These are phyloP conservation scores for Podospora comata DNA, from an alignment of 495 filamentous ascomycete genomes.

Conservation along the genomic window DNA sequence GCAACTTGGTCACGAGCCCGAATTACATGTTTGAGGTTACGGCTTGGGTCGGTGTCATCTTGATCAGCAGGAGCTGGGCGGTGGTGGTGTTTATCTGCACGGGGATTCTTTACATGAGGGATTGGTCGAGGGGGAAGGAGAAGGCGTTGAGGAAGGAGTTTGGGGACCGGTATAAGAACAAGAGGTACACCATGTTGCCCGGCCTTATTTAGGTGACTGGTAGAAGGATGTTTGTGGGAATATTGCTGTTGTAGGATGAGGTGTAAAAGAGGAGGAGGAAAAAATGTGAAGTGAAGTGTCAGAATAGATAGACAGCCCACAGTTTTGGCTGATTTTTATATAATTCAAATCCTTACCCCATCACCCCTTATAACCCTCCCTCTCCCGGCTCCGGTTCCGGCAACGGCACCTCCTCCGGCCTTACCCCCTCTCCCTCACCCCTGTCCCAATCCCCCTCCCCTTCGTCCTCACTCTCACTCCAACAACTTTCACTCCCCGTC, in stretches of 20 bases:
- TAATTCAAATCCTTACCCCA: neutral
- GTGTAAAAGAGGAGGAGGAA: too few relatives aligned
- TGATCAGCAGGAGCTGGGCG: conserved; percentile 72
- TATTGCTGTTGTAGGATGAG: neutral
- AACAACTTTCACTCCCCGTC: neutral
- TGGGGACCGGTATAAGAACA: conserved; percentile 83
- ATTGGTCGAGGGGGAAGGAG: conserved; percentile 93
- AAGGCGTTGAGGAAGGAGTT: conserved; percentile 83
- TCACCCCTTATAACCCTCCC: neutral
- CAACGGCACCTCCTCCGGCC: conserved; percentile 10
- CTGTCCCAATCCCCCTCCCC: conserved; percentile 6
- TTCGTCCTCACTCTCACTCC: neutral
- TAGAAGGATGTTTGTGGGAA: neutral
- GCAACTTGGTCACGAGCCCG: conserved; percentile 83
- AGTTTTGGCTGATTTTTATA: neutral
- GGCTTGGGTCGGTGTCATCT: conserved; percentile 75
- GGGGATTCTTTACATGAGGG: conserved; percentile 70
- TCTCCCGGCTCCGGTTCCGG: conserved; percentile 17
- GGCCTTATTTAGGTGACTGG: conserved; percentile 46
- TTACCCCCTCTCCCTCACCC: conserved; percentile 22
- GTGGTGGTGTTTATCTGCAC: conserved; percentile 67
- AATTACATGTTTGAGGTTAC: conserved; percentile 95
- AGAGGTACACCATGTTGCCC: conserved; percentile 76
- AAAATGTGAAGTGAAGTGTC: too few relatives aligned
- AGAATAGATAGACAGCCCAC: too few relatives aligned